These are phyloP conservation scores for Talaromyces ruber DNA, from an alignment of 495 filamentous ascomycete species.

Conservation along the genomic window DNA sequence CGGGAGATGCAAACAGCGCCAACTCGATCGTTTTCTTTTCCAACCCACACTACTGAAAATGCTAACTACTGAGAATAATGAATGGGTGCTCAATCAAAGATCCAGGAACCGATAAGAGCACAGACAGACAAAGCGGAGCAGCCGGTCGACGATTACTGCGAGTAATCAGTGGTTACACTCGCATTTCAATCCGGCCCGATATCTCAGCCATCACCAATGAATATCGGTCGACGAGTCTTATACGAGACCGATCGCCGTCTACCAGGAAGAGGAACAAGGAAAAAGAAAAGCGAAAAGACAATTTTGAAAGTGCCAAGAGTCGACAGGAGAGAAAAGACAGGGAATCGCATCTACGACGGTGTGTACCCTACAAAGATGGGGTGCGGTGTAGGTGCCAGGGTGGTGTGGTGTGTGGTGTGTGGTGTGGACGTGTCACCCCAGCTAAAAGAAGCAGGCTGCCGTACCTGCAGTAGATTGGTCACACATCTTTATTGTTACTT, in stretches of 20 bases:
- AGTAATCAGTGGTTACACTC: neutral
- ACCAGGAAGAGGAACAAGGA: neutral
- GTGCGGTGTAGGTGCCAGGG: too few species aligned
- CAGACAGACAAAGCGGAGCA: neutral
- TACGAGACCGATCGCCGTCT: neutral
- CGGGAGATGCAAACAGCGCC: neutral
- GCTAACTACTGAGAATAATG: too few species aligned
- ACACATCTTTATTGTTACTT: neutral
- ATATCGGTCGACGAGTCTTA: neutral
- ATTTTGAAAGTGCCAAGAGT: neutral
- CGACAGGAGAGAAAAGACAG: neutral
- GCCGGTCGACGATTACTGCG: neutral
- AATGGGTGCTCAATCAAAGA: too few species aligned
- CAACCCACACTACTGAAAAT: too few species aligned
- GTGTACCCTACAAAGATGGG: too few species aligned
- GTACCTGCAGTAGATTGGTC: slow-evolving; percentile 2
- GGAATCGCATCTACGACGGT: too few species aligned
- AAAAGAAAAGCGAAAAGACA: slow-evolving; percentile 1
- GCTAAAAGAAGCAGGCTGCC: neutral
- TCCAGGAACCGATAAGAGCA: neutral
- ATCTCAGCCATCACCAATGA: neutral
- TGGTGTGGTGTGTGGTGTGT: too few species aligned
- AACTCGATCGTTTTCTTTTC: neutral
- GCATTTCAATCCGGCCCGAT: neutral
- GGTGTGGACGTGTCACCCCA: neutral